These are phyloP conservation scores for Quambalaria eucalypti DNA, from an alignment of 1,284 basidiomycete genomes.

Conservation along the genomic window DNA sequence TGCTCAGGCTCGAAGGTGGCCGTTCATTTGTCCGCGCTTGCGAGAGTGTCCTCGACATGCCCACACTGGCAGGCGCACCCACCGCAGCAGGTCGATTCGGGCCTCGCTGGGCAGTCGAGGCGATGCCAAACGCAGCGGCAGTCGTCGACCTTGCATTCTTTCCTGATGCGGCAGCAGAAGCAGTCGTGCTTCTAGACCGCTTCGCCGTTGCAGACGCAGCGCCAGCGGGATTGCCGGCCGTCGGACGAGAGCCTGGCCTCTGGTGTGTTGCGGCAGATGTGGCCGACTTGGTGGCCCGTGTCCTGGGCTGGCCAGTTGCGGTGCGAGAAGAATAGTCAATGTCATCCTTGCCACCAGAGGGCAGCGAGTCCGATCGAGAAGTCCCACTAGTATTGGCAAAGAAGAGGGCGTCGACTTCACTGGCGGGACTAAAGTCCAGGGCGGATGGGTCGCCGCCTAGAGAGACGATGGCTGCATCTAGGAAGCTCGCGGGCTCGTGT, in stretches of 20 bases:
- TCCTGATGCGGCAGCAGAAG: not conserved
- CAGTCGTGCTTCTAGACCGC: not conserved
- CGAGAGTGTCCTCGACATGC: not conserved
- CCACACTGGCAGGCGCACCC: no score
- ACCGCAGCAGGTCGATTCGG: no score
- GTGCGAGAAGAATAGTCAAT: no score
- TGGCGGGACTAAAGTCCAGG: no score
- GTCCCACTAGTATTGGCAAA: no score
- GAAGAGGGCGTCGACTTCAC: no score
- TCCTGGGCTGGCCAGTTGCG: no score
- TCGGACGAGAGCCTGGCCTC: not conserved
- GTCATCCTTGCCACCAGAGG: no score
- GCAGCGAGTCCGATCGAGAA: no score
- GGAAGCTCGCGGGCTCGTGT: not conserved
- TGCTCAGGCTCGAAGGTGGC: not conserved
- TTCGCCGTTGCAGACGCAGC: not conserved
- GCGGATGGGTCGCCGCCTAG: not conserved
- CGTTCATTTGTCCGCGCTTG: constrained; percentile 1
- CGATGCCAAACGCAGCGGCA: not conserved
- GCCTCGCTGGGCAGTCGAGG: not conserved
- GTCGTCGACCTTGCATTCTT: not conserved
- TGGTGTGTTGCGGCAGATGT: no score
- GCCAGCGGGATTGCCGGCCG: not conserved
- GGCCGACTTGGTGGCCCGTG: no score
- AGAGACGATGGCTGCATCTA: not conserved